Evolutionary conservation across 805 yeast genomes (phyloP), one percentile per base, ranked within the genome.

Genomic region (Kurtzmaniella cleridarum): DNA sequence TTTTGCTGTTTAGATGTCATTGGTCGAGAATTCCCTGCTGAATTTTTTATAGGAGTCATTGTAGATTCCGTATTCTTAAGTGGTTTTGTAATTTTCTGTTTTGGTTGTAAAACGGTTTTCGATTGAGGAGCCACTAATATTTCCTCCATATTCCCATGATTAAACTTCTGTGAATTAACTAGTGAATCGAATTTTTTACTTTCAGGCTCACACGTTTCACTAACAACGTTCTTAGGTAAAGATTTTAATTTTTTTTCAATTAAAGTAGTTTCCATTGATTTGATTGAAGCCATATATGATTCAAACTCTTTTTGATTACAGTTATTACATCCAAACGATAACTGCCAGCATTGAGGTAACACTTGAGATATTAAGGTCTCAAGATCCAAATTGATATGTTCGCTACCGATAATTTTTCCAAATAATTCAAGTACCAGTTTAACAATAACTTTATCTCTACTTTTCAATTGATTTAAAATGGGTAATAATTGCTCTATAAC

Each of bases 401-500:
- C 54, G 41, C 53, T 71, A 20, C 69, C 67, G n/a, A 69, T 68
- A n/a, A 84, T 71, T 13, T 76, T 59, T 1, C 57, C 57, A 33
- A 76, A 79, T 31, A 77, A 71, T 16, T 66, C 73, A 14, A 78
- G 64, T 9, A 73, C 56, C 15, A 47, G 49, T 2, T 63, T 58
- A 5, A 85, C 71, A 30, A 86, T 79, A 32, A 78, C 63, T 12
- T 84, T 72, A 50, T 85, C 90, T 44, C 93, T 67, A 20, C 93
- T 81, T 56, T 87, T 87, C 73, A 87, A 75, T 12, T 78, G 76
- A 48, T 76, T 75, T 41, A 91, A 66, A 16, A 91, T 62, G 0
- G 96, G 96, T n/a, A 93, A 60, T 29, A 93, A 66, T 39, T 83
- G 86, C 35, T 91, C 97, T 27, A 72, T 70, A 27, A 89, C 76